phyloP scores from a whole-genome alignment of 805 yeast species.

The Candida suzukii region DNA sequence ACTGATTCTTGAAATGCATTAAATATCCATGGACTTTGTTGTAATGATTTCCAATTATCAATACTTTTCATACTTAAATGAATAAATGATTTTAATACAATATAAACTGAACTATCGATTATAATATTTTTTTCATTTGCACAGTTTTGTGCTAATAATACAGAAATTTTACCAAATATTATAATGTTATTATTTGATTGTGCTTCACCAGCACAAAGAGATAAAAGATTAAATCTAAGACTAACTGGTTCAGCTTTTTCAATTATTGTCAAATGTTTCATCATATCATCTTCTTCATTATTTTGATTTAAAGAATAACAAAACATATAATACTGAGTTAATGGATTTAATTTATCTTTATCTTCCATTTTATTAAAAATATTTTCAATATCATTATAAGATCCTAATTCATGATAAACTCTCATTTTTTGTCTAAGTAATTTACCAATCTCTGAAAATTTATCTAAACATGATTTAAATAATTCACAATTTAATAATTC shows the following conservation, averaged over 20 bases:
- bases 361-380: constrained; percentile 18
- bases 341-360: constrained; percentile 14
- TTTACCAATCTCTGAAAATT: background rate
- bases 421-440: constrained; percentile 4
- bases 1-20: background rate
- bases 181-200: constrained; percentile 9
- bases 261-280: background rate
- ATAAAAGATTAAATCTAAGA: constrained; percentile 10
- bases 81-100: constrained; percentile 10
- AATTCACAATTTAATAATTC: constrained; percentile 8
- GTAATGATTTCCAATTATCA: constrained; percentile 2
- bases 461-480: constrained; percentile 15
- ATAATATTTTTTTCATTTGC: background rate
- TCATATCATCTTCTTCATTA: constrained; percentile 5
- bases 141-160: background rate
- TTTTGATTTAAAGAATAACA: constrained; percentile 12
- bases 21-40: background rate
- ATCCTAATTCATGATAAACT: constrained; percentile 10
- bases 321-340: constrained; percentile 27
- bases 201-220: constrained; percentile 25
- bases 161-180: background rate
- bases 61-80: constrained; percentile 8
- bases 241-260: constrained; percentile 1
- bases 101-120: constrained; percentile 1
- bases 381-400: constrained; percentile 14